Evolutionary conservation across 495 filamentous ascomycete species (phyloP).

Genomic region (Alectoria sarmentosa): DNA sequence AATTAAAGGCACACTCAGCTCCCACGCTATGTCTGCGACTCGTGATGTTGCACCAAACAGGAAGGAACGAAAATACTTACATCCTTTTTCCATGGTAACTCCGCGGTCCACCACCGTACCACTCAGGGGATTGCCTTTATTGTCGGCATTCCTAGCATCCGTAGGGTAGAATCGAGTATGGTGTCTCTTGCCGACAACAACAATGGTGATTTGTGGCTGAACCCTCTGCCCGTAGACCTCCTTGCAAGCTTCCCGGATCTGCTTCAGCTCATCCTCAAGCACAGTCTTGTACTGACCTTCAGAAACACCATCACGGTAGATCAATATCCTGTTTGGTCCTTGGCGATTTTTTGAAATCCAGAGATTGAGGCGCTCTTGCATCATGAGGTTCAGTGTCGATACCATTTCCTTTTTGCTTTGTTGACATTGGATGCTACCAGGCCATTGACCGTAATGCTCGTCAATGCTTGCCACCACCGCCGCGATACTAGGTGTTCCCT

Average conservation of each 20-base stretch:
- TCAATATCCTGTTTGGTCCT: constrained; percentile 66
- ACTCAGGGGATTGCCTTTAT: constrained; percentile 55
- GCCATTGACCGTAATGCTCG: constrained; percentile 57
- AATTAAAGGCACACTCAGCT: neutral
- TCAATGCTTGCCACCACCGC: constrained; percentile 69
- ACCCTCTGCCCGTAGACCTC: constrained; percentile 42
- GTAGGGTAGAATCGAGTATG: constrained; percentile 81
- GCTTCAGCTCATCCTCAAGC: constrained; percentile 47
- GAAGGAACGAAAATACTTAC: constrained; percentile 25
- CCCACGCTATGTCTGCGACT: neutral
- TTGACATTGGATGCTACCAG: constrained; percentile 55
- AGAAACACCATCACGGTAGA: constrained; percentile 89
- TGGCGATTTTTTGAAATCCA: constrained; percentile 46
- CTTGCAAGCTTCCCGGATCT: constrained; percentile 54
- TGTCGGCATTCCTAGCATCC: constrained; percentile 35
- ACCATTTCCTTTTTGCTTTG: constrained; percentile 53
- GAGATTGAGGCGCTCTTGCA: constrained; percentile 52
- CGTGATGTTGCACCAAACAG: neutral
- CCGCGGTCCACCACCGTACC: constrained; percentile 86
- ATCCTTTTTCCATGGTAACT: constrained; percentile 65
- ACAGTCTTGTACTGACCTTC: constrained; percentile 72
- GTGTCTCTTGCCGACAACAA: constrained; percentile 71
- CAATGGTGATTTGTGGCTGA: constrained; percentile 43
- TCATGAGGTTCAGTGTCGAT: constrained; percentile 42
- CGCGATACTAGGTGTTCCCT: constrained; percentile 61